Evolutionary conservation across 176 grass and related monocot genomes (phyloP).

Genomic region (Oryza meridionalis): DNA sequence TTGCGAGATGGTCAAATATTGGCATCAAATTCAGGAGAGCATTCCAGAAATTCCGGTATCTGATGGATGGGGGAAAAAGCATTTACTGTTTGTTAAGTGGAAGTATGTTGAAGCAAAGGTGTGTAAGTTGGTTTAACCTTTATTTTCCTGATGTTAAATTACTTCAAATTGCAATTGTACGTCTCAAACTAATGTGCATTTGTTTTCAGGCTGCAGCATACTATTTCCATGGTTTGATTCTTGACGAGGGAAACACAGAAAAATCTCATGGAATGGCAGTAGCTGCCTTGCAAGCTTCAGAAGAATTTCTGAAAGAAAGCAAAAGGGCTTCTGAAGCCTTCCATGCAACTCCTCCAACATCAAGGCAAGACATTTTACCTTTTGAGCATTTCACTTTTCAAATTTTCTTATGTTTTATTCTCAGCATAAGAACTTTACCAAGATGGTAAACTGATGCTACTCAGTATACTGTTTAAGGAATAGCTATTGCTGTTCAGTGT

Average conservation of each 20-base stretch:
- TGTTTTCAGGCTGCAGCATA: conserved; percentile 83
- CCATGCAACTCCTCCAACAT: conserved; percentile 75
- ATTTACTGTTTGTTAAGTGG: conserved; percentile 88
- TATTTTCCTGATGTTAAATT: neutral
- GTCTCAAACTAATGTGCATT: conserved; percentile 4
- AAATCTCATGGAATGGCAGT: conserved; percentile 94
- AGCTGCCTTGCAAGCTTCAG: conserved; percentile 83
- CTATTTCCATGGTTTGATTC: conserved; percentile 98
- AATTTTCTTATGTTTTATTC: neutral
- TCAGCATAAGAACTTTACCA: neutral
- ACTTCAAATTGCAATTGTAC: conserved; percentile 6
- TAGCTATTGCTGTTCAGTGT: neutral
- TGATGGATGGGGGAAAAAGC: conserved; percentile 88
- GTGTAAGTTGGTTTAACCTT: neutral
- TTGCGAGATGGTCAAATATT: conserved; percentile 98
- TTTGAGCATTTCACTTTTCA: neutral
- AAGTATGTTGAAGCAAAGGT: conserved; percentile 98
- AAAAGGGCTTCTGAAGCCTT: conserved; percentile 75
- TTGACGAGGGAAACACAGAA: conserved; percentile 96
- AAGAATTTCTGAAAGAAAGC: conserved; percentile 93
- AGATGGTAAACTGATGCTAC: neutral
- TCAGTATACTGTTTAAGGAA: conserved; percentile 14
- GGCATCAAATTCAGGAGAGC: conserved; percentile 83
- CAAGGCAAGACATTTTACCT: conserved; percentile 48
- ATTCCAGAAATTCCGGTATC: conserved; percentile 66